Percentiles rank a stretch among this genome's conserved stretches.
These are phyloP conservation scores for Postia placenta DNA, from an alignment of 768 basidiomycete genomes.

Conservation along the genomic window DNA sequence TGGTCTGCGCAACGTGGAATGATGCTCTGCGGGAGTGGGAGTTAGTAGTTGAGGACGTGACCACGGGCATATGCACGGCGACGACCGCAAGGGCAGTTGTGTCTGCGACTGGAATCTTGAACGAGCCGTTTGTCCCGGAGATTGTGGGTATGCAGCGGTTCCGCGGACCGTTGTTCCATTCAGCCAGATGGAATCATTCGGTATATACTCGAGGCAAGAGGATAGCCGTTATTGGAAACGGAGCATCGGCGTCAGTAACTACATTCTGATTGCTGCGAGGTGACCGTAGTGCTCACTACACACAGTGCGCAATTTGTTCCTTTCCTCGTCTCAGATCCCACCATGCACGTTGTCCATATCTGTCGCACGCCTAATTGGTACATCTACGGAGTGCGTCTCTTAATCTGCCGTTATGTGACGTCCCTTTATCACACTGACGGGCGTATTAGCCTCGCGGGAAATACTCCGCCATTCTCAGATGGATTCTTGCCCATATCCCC, in stretches of 20 bases:
- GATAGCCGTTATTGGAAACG: slow-evolving; percentile 28
- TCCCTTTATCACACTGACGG: neutral
- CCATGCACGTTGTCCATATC: slow-evolving; percentile 23
- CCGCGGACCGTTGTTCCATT: slow-evolving; percentile 22
- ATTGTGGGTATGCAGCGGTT: slow-evolving; percentile 8
- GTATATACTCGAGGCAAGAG: slow-evolving; percentile 21
- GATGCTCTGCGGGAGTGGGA: slow-evolving; percentile 15
- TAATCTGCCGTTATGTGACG: neutral
- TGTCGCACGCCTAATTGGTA: slow-evolving; percentile 24
- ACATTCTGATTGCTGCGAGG: neutral
- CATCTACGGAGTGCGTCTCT: slow-evolving; percentile 14
- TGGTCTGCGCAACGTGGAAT: slow-evolving; percentile 27
- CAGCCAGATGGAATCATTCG: slow-evolving; percentile 21
- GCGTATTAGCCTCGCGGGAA: neutral
- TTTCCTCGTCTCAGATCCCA: slow-evolving; percentile 15
- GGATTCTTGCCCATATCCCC: neutral
- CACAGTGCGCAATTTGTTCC: slow-evolving; percentile 25
- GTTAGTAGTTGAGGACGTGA: slow-evolving; percentile 17
- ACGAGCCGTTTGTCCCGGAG: slow-evolving; percentile 19
- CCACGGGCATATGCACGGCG: slow-evolving; percentile 4
- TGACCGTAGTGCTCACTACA: neutral
- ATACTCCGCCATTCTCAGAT: neutral
- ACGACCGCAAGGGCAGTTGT: slow-evolving; percentile 21
- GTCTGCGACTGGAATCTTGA: slow-evolving; percentile 22
- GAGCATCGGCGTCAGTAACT: slow-evolving; percentile 18